Conservation (phyloP, 108 stramenopile genomes). For the Fistulifera pelliculosa region DNA sequence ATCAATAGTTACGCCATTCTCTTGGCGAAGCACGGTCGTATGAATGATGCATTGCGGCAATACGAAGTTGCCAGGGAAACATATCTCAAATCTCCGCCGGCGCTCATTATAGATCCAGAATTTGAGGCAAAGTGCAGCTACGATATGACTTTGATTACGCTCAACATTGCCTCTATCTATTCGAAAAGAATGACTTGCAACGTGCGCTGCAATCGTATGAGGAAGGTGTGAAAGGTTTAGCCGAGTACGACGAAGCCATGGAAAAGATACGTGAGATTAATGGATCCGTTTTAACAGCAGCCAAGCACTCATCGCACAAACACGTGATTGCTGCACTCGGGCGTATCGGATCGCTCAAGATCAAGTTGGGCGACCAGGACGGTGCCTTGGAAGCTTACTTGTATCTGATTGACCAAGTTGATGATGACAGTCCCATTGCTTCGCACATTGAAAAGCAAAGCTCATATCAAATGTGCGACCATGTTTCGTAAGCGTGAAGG, state of each 20-base stretch:
- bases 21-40: conserved; percentile 76
- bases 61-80: conserved; percentile 66
- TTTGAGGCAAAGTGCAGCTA: conserved; percentile 79
- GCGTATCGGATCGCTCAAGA: conserved; percentile 71
- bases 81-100: conserved; percentile 37
- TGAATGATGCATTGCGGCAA: conserved; percentile 67
- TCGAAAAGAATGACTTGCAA: conserved; percentile 73
- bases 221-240: conserved; percentile 66
- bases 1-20: conserved; percentile 84
- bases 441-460: conserved; percentile 78
- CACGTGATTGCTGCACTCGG: conserved; percentile 80
- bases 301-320: conserved; percentile 71
- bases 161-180: conserved; percentile 84
- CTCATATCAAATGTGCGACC: conserved; percentile 83
- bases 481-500: conserved; percentile 67
- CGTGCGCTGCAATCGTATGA: conserved; percentile 69
- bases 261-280: conserved; percentile 31
- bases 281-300: conserved; percentile 22
- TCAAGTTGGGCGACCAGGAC: conserved; percentile 68
- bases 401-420: conserved; percentile 57
- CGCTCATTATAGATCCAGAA: conserved; percentile 55
- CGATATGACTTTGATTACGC: conserved; percentile 74
- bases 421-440: conserved; percentile 56
- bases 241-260: conserved; percentile 57
- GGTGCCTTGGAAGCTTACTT: conserved; percentile 72